phyloP scores from a whole-genome alignment of 129 eudicot genomes.

The Lonicera japonica region DNA sequence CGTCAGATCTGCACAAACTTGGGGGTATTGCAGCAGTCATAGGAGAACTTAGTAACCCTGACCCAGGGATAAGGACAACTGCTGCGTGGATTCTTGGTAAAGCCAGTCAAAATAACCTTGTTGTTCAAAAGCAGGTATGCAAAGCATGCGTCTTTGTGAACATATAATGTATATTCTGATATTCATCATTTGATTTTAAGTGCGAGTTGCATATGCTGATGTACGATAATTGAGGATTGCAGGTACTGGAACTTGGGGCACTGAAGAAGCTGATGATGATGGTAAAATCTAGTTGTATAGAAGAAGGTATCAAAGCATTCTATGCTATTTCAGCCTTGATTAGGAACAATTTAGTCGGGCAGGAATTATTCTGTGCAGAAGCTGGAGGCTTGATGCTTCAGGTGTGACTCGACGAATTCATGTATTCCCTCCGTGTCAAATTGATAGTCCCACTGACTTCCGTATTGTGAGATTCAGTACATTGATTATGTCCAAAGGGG shows the following conservation, averaged over 20 bases:
- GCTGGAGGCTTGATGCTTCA: slow-evolving; percentile 75
- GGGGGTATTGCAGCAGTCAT: slow-evolving; percentile 70
- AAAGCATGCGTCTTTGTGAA: slow-evolving; percentile 4
- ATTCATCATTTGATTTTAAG: background rate
- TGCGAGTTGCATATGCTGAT: background rate
- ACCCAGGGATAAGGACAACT: slow-evolving; percentile 43
- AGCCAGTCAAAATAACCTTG: slow-evolving; percentile 85
- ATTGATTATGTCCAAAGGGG: no score
- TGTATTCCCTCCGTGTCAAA: background rate
- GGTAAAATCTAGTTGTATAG: slow-evolving; percentile 48
- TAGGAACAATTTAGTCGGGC: slow-evolving; percentile 65
- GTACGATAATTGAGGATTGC: slow-evolving; percentile 15
- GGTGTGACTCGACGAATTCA: slow-evolving; percentile 44
- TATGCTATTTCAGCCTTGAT: slow-evolving; percentile 81
- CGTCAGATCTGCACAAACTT: slow-evolving; percentile 67
- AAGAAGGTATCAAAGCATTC: slow-evolving; percentile 79
- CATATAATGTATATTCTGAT: background rate
- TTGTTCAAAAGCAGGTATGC: slow-evolving; percentile 81
- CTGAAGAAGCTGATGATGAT: slow-evolving; percentile 55
- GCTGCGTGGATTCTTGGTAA: slow-evolving; percentile 87
- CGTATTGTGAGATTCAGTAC: background rate
- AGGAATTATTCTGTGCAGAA: slow-evolving; percentile 47
- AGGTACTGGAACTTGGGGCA: slow-evolving; percentile 69
- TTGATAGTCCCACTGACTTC: background rate
- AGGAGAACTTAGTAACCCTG: slow-evolving; percentile 47